Percentiles rank a stretch among this genome's conserved stretches.
Evolutionary conservation across 805 yeast genomes (phyloP).

Genomic region (Monosporozyma aerobia): DNA sequence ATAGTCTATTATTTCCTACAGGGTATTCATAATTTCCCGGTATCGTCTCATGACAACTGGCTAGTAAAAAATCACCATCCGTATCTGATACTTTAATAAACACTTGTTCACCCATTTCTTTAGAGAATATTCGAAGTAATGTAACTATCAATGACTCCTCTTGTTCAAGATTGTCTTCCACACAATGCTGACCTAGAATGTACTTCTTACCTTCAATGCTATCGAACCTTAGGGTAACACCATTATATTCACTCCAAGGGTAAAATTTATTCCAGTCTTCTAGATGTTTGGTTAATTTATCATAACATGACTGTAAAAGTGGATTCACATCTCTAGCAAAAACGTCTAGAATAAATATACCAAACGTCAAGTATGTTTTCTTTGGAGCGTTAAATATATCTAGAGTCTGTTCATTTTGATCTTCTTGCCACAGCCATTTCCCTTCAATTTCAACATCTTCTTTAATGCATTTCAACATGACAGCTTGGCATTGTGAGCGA

Average conservation of each 20-base stretch:
- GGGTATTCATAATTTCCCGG: conserved; percentile 40
- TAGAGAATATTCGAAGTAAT: conserved; percentile 33
- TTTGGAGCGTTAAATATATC: conserved; percentile 15
- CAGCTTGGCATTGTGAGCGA: neutral
- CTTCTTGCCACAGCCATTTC: conserved; percentile 21
- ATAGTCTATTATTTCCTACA: conserved; percentile 36
- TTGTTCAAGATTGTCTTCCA: conserved; percentile 34
- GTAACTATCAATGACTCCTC: conserved; percentile 40
- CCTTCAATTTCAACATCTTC: conserved; percentile 2
- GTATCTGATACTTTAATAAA: conserved; percentile 41
- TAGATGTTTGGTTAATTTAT: conserved; percentile 6
- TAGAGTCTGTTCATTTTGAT: conserved; percentile 9
- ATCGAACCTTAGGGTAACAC: conserved; percentile 16
- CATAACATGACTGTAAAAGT: neutral
- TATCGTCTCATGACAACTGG: conserved; percentile 39
- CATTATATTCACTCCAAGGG: conserved; percentile 35
- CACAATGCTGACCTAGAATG: conserved; percentile 28
- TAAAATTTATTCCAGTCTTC: conserved; percentile 34
- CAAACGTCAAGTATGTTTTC: conserved; percentile 21
- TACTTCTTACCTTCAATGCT: conserved; percentile 9
- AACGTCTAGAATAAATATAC: conserved; percentile 21
- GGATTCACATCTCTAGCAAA: conserved; percentile 2
- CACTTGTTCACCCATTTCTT: conserved; percentile 21
- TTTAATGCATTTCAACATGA: conserved; percentile 6
- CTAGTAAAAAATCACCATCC: conserved; percentile 48